These are phyloP conservation scores for Leccinum griseonigrum DNA, from an alignment of 1,284 basidiomycete species.

Conservation along the genomic window DNA sequence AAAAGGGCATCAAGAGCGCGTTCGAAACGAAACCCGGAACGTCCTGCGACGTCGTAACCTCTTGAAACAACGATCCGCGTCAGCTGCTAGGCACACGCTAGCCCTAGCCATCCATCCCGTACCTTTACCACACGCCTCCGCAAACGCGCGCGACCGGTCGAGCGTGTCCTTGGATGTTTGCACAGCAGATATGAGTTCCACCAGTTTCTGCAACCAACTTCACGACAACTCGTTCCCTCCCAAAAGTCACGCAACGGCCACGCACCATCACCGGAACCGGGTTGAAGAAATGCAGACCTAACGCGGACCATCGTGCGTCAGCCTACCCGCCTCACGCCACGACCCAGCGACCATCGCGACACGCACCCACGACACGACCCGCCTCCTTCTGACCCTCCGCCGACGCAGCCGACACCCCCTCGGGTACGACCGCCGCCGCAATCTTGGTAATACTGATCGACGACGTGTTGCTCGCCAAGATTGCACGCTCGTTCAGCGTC, in stretches of 20 bases:
- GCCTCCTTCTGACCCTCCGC: constrained; percentile 61
- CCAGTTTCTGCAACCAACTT: constrained; percentile 64
- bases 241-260: not conserved
- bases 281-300: constrained; percentile 94
- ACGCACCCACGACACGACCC: constrained; percentile 70
- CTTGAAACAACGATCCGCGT: constrained; percentile 37
- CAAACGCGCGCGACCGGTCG: constrained; percentile 78
- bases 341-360: not conserved
- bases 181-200: constrained; percentile 89
- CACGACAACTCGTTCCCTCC: not conserved
- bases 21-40: constrained; percentile 92
- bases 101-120: constrained; percentile 7
- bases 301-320: not conserved
- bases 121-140: constrained; percentile 90
- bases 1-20: constrained; percentile 87
- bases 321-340: not conserved
- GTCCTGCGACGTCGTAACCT: constrained; percentile 86
- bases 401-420: constrained; percentile 54
- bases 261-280: constrained; percentile 91
- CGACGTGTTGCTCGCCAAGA: constrained; percentile 92
- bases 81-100: not conserved
- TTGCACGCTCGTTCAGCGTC: constrained; percentile 69
- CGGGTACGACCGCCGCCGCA: constrained; percentile 71
- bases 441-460: constrained; percentile 95
- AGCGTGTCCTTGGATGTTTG: constrained; percentile 84